Conservation (phyloP, 2,329 filamentous ascomycete species). For the Fusarium lyarnte region DNA sequence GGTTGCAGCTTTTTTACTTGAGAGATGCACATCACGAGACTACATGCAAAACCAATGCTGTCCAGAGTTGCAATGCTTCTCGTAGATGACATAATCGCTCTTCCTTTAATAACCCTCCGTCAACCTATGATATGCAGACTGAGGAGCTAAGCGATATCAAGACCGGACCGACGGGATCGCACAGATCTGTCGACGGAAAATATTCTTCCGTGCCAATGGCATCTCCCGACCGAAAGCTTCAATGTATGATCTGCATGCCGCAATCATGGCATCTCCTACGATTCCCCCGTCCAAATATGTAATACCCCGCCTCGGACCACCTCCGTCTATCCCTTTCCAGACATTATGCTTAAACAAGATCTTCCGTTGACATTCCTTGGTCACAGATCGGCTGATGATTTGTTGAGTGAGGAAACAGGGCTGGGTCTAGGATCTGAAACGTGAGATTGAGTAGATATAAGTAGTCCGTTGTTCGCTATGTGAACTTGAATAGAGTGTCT, state of each 20-base stretch:
- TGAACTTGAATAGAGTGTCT: not conserved
- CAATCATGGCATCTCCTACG: not conserved
- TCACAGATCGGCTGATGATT: not conserved
- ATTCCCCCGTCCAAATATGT: not conserved
- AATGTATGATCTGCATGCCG: not conserved
- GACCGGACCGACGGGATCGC: not conserved
- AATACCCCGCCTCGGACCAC: slow-evolving; percentile 10
- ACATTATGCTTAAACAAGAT: not conserved
- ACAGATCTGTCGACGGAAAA: not conserved
- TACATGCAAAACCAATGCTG: accelerated
- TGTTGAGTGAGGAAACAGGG: not conserved
- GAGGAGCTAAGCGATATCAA: not conserved
- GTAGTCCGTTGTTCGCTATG: accelerated
- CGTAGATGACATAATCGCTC: accelerated
- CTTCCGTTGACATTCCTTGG: not conserved
- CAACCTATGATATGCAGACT: not conserved
- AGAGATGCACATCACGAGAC: accelerated
- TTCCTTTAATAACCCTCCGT: accelerated
- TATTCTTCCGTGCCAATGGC: slow-evolving; percentile 4
- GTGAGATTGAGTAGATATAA: not conserved
- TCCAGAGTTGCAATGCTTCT: accelerated
- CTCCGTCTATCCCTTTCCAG: slow-evolving; percentile 6
- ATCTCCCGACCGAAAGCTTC: not conserved
- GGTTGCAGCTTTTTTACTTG: accelerated
- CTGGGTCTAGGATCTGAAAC: not conserved